Evolutionary conservation across 2,329 filamentous ascomycete genomes (phyloP).

Genomic region (Cytospora chrysosperma): DNA sequence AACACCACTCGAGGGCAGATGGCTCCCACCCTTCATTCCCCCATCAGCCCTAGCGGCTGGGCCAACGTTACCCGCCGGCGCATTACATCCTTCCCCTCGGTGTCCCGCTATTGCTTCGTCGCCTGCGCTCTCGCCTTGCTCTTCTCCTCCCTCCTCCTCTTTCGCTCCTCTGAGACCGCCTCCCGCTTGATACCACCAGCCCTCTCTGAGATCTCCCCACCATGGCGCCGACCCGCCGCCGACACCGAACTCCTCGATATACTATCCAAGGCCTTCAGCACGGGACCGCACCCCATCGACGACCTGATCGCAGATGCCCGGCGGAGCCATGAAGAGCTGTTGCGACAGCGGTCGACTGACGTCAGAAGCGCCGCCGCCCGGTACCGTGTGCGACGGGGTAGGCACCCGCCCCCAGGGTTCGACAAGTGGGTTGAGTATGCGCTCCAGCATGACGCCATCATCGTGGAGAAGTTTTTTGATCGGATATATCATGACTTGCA

Average conservation of each 20-base stretch:
- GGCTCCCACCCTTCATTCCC: slow-evolving; percentile 17
- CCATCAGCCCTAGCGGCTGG: slow-evolving; percentile 18
- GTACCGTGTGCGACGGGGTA: slow-evolving; percentile 46
- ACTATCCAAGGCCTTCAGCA: slow-evolving; percentile 14
- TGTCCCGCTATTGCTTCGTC: slow-evolving; percentile 21
- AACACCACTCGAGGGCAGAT: not conserved
- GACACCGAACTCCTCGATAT: slow-evolving; percentile 24
- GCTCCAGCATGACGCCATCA: slow-evolving; percentile 39
- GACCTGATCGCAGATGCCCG: slow-evolving; percentile 42
- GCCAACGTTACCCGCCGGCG: slow-evolving; percentile 19
- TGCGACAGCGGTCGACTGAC: slow-evolving; percentile 42
- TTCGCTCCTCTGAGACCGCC: slow-evolving; percentile 16
- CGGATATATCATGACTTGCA: slow-evolving; percentile 52
- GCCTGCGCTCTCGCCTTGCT: slow-evolving; percentile 18
- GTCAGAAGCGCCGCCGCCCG: slow-evolving; percentile 45
- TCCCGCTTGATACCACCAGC: slow-evolving; percentile 10
- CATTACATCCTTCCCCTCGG: slow-evolving; percentile 5
- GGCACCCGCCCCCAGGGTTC: slow-evolving; percentile 50
- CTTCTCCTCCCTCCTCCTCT: slow-evolving; percentile 21
- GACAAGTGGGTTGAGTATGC: slow-evolving; percentile 49
- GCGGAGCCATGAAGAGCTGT: slow-evolving; percentile 37
- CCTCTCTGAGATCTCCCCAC: slow-evolving; percentile 17
- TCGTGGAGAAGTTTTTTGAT: slow-evolving; percentile 51
- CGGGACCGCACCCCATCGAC: slow-evolving; percentile 43
- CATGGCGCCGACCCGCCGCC: slow-evolving; percentile 23